Evolutionary conservation across 2,329 filamentous ascomycete genomes (phyloP).

Genomic region (Xylariaceae sp.): DNA sequence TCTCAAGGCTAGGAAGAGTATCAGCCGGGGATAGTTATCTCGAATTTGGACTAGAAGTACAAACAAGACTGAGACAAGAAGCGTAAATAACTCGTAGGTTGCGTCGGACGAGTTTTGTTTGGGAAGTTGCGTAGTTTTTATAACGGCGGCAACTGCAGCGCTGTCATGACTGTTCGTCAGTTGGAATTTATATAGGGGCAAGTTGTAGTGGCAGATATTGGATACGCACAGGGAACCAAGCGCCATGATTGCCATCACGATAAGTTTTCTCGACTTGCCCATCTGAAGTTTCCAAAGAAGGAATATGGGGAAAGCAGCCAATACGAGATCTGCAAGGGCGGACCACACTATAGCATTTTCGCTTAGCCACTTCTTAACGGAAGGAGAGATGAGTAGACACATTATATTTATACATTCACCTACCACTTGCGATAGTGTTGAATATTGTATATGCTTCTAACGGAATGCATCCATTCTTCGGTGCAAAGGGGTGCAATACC

Average conservation of each 20-base stretch:
- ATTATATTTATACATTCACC: too few species aligned
- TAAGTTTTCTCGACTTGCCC: slow-evolving; percentile 1
- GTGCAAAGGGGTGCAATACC: not conserved
- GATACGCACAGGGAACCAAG: slow-evolving; percentile 3
- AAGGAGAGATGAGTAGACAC: not conserved
- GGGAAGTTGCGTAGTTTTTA: not conserved
- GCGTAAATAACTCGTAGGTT: not conserved
- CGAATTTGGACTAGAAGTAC: not conserved
- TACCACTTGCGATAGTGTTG: not conserved
- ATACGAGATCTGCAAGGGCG: slow-evolving; percentile 1
- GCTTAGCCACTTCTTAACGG: not conserved
- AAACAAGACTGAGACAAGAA: not conserved
- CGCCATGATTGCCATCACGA: slow-evolving; percentile 3
- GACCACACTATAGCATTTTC: slow-evolving; percentile 1
- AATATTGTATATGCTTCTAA: not conserved
- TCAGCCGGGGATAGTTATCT: not conserved
- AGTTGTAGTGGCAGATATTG: not conserved
- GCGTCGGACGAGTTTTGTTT: not conserved
- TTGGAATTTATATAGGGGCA: not conserved
- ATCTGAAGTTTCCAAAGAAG: slow-evolving; percentile 4
- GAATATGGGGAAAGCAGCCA: not conserved
- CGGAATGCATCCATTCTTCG: not conserved
- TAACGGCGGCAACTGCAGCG: not conserved
- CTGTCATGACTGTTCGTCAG: not conserved
- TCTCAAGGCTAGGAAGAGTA: not conserved